These are phyloP conservation scores for Colletotrichum zoysiae DNA, from an alignment of 2,329 filamentous ascomycete genomes.

Conservation along the genomic window DNA sequence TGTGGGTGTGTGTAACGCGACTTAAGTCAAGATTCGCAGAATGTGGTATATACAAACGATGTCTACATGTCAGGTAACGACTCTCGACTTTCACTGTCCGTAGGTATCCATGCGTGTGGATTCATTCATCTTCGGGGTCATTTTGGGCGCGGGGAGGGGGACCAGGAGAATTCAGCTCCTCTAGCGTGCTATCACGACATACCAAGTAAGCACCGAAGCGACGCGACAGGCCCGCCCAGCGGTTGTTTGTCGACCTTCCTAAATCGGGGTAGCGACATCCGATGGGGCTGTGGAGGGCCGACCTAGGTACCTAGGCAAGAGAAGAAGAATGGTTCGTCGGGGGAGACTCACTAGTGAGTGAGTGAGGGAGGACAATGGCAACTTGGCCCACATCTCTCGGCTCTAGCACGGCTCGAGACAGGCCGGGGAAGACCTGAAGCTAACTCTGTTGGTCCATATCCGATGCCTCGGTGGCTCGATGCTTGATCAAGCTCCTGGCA, in stretches of 20 bases:
- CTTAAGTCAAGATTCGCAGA: background rate
- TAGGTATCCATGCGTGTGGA: conserved; percentile 15
- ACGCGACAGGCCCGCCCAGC: conserved; percentile 29
- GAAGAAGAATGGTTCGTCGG: conserved; percentile 39
- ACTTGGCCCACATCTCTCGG: conserved; percentile 25
- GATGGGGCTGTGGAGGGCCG: conserved; percentile 40
- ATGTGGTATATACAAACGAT: background rate
- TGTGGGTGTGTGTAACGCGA: background rate
- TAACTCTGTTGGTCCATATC: conserved; percentile 13
- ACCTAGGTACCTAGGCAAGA: too few relatives aligned
- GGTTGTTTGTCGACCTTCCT: conserved; percentile 41
- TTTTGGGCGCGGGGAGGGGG: conserved; percentile 21
- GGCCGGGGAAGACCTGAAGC: conserved; percentile 11
- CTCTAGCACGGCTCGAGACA: conserved; percentile 1
- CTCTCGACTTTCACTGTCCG: background rate
- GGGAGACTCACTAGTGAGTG: too few relatives aligned
- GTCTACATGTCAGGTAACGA: background rate
- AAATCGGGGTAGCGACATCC: conserved; percentile 40
- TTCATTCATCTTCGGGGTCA: conserved; percentile 16
- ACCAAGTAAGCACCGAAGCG: conserved; percentile 11
- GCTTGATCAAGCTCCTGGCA: conserved; percentile 15
- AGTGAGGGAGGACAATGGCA: conserved; percentile 27
- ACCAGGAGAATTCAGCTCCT: conserved; percentile 24
- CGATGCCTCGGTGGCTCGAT: conserved; percentile 23
- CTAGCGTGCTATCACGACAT: conserved; percentile 41